Base-by-base conservation (phyloP, 2,329 filamentous ascomycete genomes). In the Periglandula ipomoeae region DNA sequence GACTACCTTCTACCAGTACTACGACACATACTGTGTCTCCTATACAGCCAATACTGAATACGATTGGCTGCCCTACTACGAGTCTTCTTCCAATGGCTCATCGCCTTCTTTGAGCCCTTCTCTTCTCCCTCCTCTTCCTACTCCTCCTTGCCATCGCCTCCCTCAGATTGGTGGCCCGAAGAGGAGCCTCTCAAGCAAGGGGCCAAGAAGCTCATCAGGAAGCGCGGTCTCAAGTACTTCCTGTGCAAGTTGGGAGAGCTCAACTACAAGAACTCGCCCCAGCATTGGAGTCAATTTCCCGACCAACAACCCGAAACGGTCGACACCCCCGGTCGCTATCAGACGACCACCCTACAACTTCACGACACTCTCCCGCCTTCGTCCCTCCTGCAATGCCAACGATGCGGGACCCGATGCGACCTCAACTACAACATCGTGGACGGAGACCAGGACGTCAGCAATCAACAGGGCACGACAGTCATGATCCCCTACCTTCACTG, bases 391-490 rank as follows among this genome's bases (percentile, higher is more conserved):
- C 23, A 44, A 26, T 48, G 47, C 34, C 10, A 44, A 32, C 39
- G 47, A 15, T 48, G 47, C 23, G 40, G 40, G 11, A 43, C 41
- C 3, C n/a, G 11, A 15, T 39, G 40, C 24, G 49, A 55, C 8
- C 11, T 58, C 19, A 19, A 26, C 11, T 51, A 52, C 32, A 24
- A 44, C 23, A 24, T 48, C 19, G 37, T 41, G n/a, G 22, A 17
- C 10, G 13, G 19, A 27, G 23, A 17, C n/a, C 5, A 46, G 20
- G 23, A 24, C 22, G 15, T 22, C 4, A 8, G 8, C 9, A 22
- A 46, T 15, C 3, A 8, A 23, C 20, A n/a, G 39, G n/a, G 6
- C 22, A 17, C 15, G n/a, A 32, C 17, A 5, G 11, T 11, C 8
- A 17, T 15, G 3, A 3, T 44, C 17, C 7, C 43, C 27, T 44